A percentile compares a stretch with the other conserved stretches of the same genome.
Conservation (phyloP, 2,329 filamentous ascomycete species). For the Cordyceps farinosa region DNA sequence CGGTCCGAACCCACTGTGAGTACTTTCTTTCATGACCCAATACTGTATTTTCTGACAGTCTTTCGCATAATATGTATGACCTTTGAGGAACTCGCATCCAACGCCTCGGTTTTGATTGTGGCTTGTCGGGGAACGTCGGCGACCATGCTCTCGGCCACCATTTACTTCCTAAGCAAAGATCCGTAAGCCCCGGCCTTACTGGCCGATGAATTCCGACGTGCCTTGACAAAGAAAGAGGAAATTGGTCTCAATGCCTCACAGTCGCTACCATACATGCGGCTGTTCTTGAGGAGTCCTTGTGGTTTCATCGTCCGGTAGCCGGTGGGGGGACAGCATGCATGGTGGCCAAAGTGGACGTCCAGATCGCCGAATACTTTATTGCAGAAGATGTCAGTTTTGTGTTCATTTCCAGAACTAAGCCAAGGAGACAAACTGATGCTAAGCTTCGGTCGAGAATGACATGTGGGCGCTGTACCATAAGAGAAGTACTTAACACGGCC, state of each 20-base stretch:
- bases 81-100: conserved; percentile 2
- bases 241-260: neutral
- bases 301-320: conserved; percentile 32
- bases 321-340: conserved; percentile 24
- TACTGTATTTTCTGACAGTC: neutral
- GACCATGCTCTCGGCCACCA: conserved; percentile 27
- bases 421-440: neutral
- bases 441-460: conserved; percentile 33
- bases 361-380: conserved; percentile 21
- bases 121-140: conserved; percentile 36
- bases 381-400: neutral
- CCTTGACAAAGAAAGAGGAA: neutral
- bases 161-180: conserved; percentile 27
- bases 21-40: neutral
- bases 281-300: conserved; percentile 40
- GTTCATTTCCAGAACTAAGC: neutral
- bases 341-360: conserved; percentile 30
- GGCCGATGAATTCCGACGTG: neutral
- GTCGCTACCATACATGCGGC: conserved; percentile 38
- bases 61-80: neutral
- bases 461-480: conserved; percentile 34
- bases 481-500: conserved; percentile 31
- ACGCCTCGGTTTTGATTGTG: conserved; percentile 25
- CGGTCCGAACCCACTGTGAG: neutral
- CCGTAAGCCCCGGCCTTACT: neutral